These are phyloP conservation scores for Aspergillus indologenus DNA, from an alignment of 495 filamentous ascomycete species.

Conservation along the genomic window DNA sequence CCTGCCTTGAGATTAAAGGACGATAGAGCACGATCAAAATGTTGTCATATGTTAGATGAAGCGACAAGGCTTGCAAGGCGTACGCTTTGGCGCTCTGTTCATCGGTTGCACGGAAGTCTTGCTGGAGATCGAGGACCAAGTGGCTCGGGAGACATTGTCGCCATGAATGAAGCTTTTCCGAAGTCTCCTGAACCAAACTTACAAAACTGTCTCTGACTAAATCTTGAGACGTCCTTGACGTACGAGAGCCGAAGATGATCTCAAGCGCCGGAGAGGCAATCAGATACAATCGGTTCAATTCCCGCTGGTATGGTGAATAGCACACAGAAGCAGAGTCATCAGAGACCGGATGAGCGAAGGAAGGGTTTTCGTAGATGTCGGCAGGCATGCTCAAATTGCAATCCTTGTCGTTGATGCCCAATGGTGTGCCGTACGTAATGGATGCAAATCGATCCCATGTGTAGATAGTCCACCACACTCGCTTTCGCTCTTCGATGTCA, in stretches of 20 bases:
- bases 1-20: constrained; percentile 28
- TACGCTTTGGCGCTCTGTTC: constrained; percentile 21
- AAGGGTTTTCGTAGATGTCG: constrained; percentile 25
- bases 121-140: constrained; percentile 21
- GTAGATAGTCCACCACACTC: constrained; percentile 40
- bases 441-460: constrained; percentile 39
- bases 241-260: constrained; percentile 29
- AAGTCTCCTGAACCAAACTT: constrained; percentile 21
- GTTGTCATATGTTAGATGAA: constrained; percentile 36
- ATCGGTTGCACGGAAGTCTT: constrained; percentile 19
- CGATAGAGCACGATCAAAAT: constrained; percentile 34
- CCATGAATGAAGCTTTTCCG: constrained; percentile 25
- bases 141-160: constrained; percentile 20
- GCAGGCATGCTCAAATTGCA: constrained; percentile 33
- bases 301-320: constrained; percentile 33
- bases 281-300: constrained; percentile 32
- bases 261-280: constrained; percentile 31
- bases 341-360: constrained; percentile 12
- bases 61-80: constrained; percentile 27
- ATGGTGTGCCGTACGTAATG: constrained; percentile 33
- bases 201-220: constrained; percentile 20
- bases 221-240: constrained; percentile 18
- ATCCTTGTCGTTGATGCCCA: constrained; percentile 36
- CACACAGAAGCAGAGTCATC: constrained; percentile 16
- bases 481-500: constrained; percentile 31